Evolutionary conservation across 208 protist genomes (phyloP), one percentile per base, ranked within the genome.

Genomic region (Crithidia sp.): DNA sequence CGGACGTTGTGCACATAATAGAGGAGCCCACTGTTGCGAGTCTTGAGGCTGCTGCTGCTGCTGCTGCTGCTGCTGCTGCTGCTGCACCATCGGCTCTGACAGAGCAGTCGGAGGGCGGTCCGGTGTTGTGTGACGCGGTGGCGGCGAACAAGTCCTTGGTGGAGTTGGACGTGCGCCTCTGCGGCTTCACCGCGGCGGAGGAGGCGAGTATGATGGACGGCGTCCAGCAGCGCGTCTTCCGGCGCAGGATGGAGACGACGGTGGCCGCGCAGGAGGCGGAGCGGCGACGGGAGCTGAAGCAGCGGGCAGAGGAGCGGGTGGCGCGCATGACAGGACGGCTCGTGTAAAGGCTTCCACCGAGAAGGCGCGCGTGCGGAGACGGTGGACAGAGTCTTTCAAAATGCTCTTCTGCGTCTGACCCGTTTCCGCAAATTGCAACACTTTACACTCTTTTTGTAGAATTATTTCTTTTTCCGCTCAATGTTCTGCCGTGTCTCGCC

Each of bases 101-200:
- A 13, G 61, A 39, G 53, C 28, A 59, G 16, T 83, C 85, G 19
- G 77, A 76, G 50, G 81, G 83, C 17, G 87, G 81, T 13, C 52
- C 63, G 19, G 14, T 79, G 14, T 75, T 95, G 7, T 61, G 80
- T 17, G 61, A 79, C 41, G 93, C 86, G 5, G 63, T 95, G 12
- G 56, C 66, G 10, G 61, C 63, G 2, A 95, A 93, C 65, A 71
- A 63, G 52, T 86, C 86, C 0, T 77, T 98, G 6, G 67, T 64
- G 8, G 77, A 82, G 60, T 68, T 98, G 40, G 93, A 95, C 56
- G 79, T 93, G 10, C 79, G 90, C 39, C 61, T 71, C 40, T 91
- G 88, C 78, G 80, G 83, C 41, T 47, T 96, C 50, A 67, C 80
- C 9, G 14, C 53, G 3, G 54, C 81, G 40, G 80, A 88, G 64